Conservation (phyloP, 768 basidiomycete genomes). For the Suillus hirtellus region DNA sequence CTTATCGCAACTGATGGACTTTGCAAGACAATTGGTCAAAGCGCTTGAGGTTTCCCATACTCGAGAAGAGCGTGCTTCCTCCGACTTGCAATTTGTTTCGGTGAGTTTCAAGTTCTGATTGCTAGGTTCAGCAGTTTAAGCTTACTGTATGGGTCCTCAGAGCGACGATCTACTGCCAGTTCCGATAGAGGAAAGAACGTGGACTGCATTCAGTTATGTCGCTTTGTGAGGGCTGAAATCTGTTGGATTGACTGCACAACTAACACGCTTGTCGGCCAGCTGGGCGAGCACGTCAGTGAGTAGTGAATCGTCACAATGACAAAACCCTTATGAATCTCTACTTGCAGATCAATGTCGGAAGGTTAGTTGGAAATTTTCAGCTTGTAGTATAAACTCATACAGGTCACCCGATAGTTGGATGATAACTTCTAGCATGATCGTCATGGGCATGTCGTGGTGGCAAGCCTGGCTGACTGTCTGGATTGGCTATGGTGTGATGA, state of each 20-base stretch:
- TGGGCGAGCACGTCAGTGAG: conserved; percentile 69
- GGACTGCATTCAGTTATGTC: conserved; percentile 60
- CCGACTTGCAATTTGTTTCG: conserved; percentile 47
- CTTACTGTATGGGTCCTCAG: conserved; percentile 32
- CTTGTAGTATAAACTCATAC: conserved; percentile 1
- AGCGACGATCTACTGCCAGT: conserved; percentile 69
- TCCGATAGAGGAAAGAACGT: conserved; percentile 53
- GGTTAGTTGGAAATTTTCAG: neutral
- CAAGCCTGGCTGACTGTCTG: conserved; percentile 78
- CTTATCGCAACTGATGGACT: conserved; percentile 12
- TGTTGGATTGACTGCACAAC: neutral
- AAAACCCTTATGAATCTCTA: neutral
- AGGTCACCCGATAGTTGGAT: conserved; percentile 52
- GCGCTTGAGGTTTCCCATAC: conserved; percentile 51
- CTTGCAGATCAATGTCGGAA: conserved; percentile 6
- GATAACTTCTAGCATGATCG: conserved; percentile 68
- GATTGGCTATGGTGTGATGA: conserved; percentile 55
- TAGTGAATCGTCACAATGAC: conserved; percentile 4
- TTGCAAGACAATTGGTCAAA: conserved; percentile 17
- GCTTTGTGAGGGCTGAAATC: conserved; percentile 45
- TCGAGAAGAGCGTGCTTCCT: conserved; percentile 45
- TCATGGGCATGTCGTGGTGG: conserved; percentile 71
- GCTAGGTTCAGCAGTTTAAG: neutral
- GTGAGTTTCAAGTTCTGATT: conserved; percentile 31
- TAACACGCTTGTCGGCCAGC: neutral